Base-by-base conservation (phyloP, 345 rosid genomes). In the Gossypium sturtianum region DNA sequence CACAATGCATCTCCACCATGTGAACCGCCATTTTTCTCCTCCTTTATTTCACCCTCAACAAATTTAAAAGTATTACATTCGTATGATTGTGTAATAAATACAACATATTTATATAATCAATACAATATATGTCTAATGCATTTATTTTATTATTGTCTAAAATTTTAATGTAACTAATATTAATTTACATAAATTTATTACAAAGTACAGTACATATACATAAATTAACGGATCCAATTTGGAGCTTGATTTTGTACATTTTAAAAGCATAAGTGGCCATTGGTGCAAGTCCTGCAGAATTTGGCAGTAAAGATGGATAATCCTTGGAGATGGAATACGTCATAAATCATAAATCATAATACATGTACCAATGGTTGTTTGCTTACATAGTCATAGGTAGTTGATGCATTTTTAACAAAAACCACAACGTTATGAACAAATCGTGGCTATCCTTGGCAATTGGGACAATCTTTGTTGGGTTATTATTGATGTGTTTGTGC, bases 301-400 rank as follows among this genome's bases (percentile, higher is more conserved):
- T 10, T 48, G 52, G 52, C 13, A 10, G 13, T 3, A 17, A 2
- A 17, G 4, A 62, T 29, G 66, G 43, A 34, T 62, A 34, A 62
- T 41, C 23, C 2, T 1, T 43, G 5, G 25, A 64, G 53, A 66
- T 66, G 70, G 70, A n/a, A 19, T 45, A 45, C 53, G n/a, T 44
- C 70, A 45, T 66, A 45, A 66, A 44, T 66, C 70, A 22, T 45
- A 51, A 51, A 44, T 66, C 70, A 22, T 22, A 51, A 51, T 52
- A 52, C 45, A 45, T 6, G 52, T 45, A 45, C 17, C 53, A 66
- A 45, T 45, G 53, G 13, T 66, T 45, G 70, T 12, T 20, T 53
- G 54, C 34, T 41, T 64, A n/a, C 27, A 10, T 10, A 10, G 49
- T 45, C 49, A 45, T 10, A 8, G 10, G 12, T 41, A n/a, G 48